These are phyloP conservation scores for Candida silvatica DNA, from an alignment of 805 yeast genomes.

Conservation along the genomic window DNA sequence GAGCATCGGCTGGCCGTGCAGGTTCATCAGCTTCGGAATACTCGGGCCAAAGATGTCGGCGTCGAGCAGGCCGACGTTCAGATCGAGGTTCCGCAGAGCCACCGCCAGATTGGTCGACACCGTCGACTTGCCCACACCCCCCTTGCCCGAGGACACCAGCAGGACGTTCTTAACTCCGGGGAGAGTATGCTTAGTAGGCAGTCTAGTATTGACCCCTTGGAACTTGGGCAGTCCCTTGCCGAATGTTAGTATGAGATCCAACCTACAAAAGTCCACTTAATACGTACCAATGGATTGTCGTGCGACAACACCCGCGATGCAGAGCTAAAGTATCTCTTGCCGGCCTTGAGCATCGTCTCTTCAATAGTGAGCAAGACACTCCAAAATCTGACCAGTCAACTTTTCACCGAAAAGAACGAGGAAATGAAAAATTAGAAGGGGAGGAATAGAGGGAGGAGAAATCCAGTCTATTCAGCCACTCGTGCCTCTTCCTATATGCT, in stretches of 20 bases:
- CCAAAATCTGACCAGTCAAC: too few species aligned
- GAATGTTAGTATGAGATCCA: too few species aligned
- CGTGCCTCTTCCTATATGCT: too few species aligned
- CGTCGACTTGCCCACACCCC: slow-evolving; percentile 79
- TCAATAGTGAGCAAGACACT: too few species aligned
- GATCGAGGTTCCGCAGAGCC: slow-evolving; percentile 43
- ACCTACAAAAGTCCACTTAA: too few species aligned
- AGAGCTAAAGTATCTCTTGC: too few species aligned
- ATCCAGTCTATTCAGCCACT: too few species aligned
- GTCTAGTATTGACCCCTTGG: slow-evolving; percentile 33
- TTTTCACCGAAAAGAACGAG: too few species aligned
- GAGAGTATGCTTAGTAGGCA: slow-evolving; percentile 47
- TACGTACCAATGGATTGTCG: slow-evolving; percentile 49
- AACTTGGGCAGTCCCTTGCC: slow-evolving; percentile 39
- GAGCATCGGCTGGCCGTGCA: slow-evolving; percentile 61
- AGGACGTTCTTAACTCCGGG: slow-evolving; percentile 55
- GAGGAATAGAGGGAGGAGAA: too few species aligned
- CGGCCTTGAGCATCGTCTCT: too few species aligned
- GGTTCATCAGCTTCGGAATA: slow-evolving; percentile 61
- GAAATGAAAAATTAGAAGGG: too few species aligned
- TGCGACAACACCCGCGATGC: slow-evolving; percentile 24
- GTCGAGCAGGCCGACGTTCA: slow-evolving; percentile 62
- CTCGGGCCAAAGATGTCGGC: slow-evolving; percentile 85
- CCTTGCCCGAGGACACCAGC: slow-evolving; percentile 69
- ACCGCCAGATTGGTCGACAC: slow-evolving; percentile 64